phyloP scores from a whole-genome alignment of 805 yeast genomes.

The Saccharomycopsis javanensis region DNA sequence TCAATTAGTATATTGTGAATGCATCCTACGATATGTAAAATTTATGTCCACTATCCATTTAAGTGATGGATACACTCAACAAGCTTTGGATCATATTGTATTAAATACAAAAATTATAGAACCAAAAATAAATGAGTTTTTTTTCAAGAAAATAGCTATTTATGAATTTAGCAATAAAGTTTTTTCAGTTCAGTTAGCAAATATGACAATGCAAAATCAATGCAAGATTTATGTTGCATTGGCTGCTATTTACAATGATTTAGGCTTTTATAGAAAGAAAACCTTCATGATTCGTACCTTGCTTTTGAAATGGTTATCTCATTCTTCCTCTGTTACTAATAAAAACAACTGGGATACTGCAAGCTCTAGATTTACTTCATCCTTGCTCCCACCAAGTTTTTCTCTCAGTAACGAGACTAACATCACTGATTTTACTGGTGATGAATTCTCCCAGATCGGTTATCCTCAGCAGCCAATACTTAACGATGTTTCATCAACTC shows the following conservation, averaged over 20 bases:
- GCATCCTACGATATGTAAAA: conserved; percentile 52
- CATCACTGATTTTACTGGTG: neutral
- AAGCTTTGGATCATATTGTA: conserved; percentile 37
- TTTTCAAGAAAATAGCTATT: conserved; percentile 35
- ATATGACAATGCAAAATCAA: conserved; percentile 43
- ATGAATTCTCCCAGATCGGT: neutral
- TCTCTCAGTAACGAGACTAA: conserved; percentile 16
- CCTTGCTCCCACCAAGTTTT: neutral
- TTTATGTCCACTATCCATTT: conserved; percentile 45
- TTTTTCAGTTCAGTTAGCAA: conserved; percentile 35
- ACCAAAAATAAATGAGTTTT: conserved; percentile 12
- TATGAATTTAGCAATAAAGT: conserved; percentile 38
- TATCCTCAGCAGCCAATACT: conserved; percentile 13
- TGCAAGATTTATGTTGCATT: conserved; percentile 55
- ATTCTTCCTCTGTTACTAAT: conserved; percentile 22
- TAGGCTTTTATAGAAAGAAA: conserved; percentile 57
- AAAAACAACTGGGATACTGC: conserved; percentile 9
- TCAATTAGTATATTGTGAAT: conserved; percentile 66
- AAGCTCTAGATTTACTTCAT: neutral
- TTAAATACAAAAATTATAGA: conserved; percentile 27
- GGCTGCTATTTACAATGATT: conserved; percentile 51
- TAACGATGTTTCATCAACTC: conserved; percentile 4
- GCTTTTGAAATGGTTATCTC: conserved; percentile 41
- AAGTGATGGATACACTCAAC: conserved; percentile 38
- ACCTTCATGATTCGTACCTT: conserved; percentile 62